Conservation (phyloP, 176 grass and related monocot genomes). For the Elaeis guineensis region DNA sequence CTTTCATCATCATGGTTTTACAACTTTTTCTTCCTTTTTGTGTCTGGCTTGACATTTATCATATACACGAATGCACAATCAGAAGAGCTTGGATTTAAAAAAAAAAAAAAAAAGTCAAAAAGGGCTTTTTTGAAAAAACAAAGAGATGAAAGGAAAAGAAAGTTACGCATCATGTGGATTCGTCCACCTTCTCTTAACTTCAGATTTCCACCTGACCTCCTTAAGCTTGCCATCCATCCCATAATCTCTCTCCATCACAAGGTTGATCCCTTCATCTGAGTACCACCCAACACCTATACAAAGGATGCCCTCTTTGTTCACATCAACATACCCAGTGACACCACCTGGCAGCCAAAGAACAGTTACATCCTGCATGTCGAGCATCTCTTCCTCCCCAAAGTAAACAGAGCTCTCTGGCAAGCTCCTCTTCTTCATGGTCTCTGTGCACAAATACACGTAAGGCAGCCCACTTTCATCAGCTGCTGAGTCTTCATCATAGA, state of each 20-base stretch:
- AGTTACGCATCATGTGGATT: constrained; percentile 22
- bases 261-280: constrained; percentile 92
- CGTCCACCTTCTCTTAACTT: constrained; percentile 82
- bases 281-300: constrained; percentile 85
- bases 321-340: constrained; percentile 73
- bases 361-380: constrained; percentile 70
- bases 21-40: no score
- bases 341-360: constrained; percentile 91
- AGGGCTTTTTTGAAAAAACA: neutral
- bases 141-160: neutral
- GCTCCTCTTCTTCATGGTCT: constrained; percentile 73
- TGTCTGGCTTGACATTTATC: no score
- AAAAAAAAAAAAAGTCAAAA: no score
- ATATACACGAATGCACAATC: no score
- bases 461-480: constrained; percentile 21
- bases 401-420: constrained; percentile 60
- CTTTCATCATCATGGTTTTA: no score
- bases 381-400: constrained; percentile 73
- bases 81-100: no score
- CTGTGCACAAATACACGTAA: constrained; percentile 71
- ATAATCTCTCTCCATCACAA: constrained; percentile 96
- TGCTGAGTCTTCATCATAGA: constrained; percentile 44
- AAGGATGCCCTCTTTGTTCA: constrained; percentile 60
- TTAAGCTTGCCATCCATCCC: constrained; percentile 70
- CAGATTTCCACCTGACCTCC: constrained; percentile 79